Conservation (phyloP, 2,329 filamentous ascomycete genomes). For the Monilinia fructigena region DNA sequence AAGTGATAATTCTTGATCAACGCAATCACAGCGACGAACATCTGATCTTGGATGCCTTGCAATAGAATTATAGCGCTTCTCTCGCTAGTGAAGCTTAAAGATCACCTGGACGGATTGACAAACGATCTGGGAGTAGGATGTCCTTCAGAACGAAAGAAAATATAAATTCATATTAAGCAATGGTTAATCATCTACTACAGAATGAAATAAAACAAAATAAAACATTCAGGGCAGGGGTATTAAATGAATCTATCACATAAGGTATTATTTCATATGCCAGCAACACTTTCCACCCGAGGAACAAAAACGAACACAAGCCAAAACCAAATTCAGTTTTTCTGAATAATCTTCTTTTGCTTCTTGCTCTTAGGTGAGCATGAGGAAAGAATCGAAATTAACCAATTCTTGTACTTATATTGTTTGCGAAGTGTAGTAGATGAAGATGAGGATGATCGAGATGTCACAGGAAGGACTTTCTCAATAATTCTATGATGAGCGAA, state of each 20-base stretch:
- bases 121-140: too few species aligned
- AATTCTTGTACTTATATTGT: conserved; percentile 4
- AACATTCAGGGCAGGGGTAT: conserved; percentile 1
- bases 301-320: not conserved
- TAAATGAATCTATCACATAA: not conserved
- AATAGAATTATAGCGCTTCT: too few species aligned
- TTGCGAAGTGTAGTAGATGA: conserved; percentile 3
- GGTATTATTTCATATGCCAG: not conserved
- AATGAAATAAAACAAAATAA: not conserved
- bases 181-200: not conserved
- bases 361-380: conserved; percentile 5
- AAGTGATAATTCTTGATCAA: too few species aligned
- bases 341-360: not conserved
- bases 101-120: too few species aligned
- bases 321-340: not conserved
- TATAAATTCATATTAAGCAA: not conserved
- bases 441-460: conserved; percentile 8
- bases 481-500: conserved; percentile 13
- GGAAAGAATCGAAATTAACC: conserved; percentile 8
- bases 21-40: too few species aligned
- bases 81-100: too few species aligned
- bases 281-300: not conserved
- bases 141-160: too few species aligned
- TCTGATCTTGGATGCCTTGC: too few species aligned
- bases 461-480: conserved; percentile 8